Evolutionary conservation across 805 yeast genomes (phyloP).

Genomic region (Candida takata): DNA sequence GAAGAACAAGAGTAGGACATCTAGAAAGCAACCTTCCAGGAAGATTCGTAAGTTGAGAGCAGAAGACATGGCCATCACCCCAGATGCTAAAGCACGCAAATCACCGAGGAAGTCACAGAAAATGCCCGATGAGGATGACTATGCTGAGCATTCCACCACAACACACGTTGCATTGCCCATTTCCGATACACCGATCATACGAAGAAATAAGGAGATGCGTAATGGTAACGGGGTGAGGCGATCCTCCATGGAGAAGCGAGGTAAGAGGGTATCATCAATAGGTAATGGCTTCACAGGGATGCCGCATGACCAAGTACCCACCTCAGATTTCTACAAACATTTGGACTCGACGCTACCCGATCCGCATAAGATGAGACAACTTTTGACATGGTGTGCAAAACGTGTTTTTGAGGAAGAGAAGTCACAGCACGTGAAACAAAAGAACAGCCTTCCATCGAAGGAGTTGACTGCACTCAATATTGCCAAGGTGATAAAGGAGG

Average conservation of each 20-base stretch:
- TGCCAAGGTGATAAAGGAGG: constrained; percentile 60
- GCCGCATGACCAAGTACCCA: constrained; percentile 58
- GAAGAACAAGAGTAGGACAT: neutral
- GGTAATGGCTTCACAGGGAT: constrained; percentile 66
- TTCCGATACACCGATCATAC: constrained; percentile 33
- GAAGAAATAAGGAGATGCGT: constrained; percentile 29
- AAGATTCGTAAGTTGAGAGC: constrained; percentile 7
- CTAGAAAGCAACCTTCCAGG: neutral
- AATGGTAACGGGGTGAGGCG: constrained; percentile 32
- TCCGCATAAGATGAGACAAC: constrained; percentile 65
- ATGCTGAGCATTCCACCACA: constrained; percentile 21
- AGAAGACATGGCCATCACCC: constrained; percentile 19
- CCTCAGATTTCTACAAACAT: constrained; percentile 51
- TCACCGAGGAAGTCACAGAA: constrained; percentile 4
- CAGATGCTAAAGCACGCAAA: constrained; percentile 12
- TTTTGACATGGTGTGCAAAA: constrained; percentile 61
- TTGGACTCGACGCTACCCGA: constrained; percentile 58
- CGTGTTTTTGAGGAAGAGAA: constrained; percentile 31
- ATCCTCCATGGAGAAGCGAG: constrained; percentile 50
- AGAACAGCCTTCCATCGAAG: constrained; percentile 26
- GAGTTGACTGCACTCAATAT: constrained; percentile 40
- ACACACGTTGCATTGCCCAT: constrained; percentile 26
- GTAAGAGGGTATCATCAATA: constrained; percentile 65
- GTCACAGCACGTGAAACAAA: constrained; percentile 20
- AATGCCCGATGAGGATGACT: constrained; percentile 4